Percentiles rank a stretch among this genome's conserved stretches.
These are phyloP conservation scores for Colletotrichum sp. DNA, from an alignment of 2,329 filamentous ascomycete species.

Conservation along the genomic window DNA sequence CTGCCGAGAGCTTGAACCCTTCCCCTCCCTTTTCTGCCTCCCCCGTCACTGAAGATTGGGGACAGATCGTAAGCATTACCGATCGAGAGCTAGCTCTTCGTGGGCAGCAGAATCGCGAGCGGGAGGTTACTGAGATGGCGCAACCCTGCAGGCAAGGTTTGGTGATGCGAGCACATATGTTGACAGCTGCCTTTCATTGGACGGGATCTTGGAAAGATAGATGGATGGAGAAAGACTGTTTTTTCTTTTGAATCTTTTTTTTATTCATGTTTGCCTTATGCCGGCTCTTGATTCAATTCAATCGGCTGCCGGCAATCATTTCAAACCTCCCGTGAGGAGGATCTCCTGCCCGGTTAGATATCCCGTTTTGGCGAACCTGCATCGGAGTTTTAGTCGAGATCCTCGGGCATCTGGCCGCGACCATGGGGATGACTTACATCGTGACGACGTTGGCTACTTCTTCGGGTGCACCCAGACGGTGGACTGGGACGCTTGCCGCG, in stretches of 20 bases:
- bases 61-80: neutral
- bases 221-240: neutral
- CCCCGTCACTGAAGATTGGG: neutral
- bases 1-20: neutral
- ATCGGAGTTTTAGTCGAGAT: neutral
- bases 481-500: constrained; percentile 36
- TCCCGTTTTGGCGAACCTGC: constrained; percentile 32
- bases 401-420: neutral
- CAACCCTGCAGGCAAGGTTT: neutral
- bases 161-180: neutral
- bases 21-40: neutral
- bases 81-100: neutral
- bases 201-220: neutral
- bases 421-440: constrained; percentile 30
- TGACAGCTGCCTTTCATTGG: neutral
- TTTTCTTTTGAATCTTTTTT: neutral
- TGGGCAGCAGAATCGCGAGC: neutral
- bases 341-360: constrained; percentile 34
- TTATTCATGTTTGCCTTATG: neutral
- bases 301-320: constrained; percentile 8
- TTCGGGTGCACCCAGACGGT: constrained; percentile 36
- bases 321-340: constrained; percentile 29
- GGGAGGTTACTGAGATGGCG: neutral
- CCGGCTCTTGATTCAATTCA: neutral
- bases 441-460: constrained; percentile 38